Conservation (phyloP, 2,329 filamentous ascomycete genomes). For the Fusarium verticillioides region DNA sequence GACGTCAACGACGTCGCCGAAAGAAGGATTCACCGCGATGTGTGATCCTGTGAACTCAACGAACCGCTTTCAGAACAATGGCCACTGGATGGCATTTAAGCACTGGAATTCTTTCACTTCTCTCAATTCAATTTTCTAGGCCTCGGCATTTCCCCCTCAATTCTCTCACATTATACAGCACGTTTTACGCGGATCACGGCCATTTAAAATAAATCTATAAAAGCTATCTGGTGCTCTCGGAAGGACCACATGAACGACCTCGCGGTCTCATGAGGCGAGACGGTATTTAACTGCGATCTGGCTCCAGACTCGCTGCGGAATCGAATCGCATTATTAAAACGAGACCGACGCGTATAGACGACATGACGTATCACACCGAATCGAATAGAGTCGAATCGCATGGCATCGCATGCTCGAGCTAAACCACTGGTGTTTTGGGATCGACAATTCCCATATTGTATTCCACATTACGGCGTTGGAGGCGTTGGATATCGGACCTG, state of each 20-base stretch:
- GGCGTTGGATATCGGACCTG: slow-evolving; percentile 38
- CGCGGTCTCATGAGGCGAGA: slow-evolving; percentile 36
- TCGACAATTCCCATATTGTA: slow-evolving; percentile 24
- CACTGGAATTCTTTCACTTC: slow-evolving; percentile 17
- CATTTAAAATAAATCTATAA: slow-evolving; percentile 18
- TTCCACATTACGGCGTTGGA: slow-evolving; percentile 35
- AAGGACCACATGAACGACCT: slow-evolving; percentile 30
- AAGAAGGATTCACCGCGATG: slow-evolving; percentile 54
- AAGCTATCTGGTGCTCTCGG: slow-evolving; percentile 16
- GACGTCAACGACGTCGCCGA: slow-evolving; percentile 46
- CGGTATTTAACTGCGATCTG: slow-evolving; percentile 14
- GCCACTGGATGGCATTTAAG: slow-evolving; percentile 34
- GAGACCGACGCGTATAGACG: slow-evolving; percentile 24
- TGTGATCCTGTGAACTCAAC: slow-evolving; percentile 54
- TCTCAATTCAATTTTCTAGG: slow-evolving; percentile 13
- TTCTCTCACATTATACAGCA: slow-evolving; percentile 17
- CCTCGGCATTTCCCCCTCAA: not conserved
- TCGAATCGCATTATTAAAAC: slow-evolving; percentile 10
- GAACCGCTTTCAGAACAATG: slow-evolving; percentile 1
- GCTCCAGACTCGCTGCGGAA: slow-evolving; percentile 2
- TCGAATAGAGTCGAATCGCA: not conserved
- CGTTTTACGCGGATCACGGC: slow-evolving; percentile 21
- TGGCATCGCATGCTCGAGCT: slow-evolving; percentile 12
- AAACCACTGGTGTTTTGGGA: not conserved
- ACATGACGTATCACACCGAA: slow-evolving; percentile 15